Conservation (phyloP, 106 monocot genomes). For the Xerophyta viscosa region DNA sequence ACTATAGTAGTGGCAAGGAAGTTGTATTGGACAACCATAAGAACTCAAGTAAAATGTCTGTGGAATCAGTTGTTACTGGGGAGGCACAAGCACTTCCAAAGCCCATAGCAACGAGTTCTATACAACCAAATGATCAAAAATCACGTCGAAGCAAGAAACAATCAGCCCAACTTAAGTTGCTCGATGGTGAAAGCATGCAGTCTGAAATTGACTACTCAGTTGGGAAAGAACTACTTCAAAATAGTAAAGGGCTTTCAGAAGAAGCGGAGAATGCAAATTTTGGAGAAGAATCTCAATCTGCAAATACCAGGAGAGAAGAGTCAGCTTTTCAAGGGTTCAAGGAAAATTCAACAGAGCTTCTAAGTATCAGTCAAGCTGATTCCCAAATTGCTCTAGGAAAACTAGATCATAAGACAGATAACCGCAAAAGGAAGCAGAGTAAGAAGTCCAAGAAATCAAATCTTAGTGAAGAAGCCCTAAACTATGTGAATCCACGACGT, state of each 20-base stretch:
- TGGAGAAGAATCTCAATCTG: slow-evolving; percentile 1
- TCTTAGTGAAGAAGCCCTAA: slow-evolving; percentile 6
- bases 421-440: background rate
- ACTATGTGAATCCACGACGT: background rate
- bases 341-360: background rate
- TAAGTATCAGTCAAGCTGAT: background rate
- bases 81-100: background rate
- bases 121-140: slow-evolving; percentile 2
- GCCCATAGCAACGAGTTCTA: background rate
- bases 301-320: slow-evolving; percentile 4
- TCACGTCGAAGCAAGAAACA: slow-evolving; percentile 13
- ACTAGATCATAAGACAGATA: background rate
- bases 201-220: slow-evolving; percentile 3
- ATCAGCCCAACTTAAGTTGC: slow-evolving; percentile 5
- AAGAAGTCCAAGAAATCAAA: background rate
- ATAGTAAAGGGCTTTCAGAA: background rate
- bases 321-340: slow-evolving; percentile 1
- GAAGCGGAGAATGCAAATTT: background rate
- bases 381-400: background rate
- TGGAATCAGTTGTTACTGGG: background rate
- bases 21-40: background rate
- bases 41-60: slow-evolving; percentile 1
- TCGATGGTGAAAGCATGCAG: background rate
- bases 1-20: background rate
- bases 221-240: slow-evolving; percentile 2